Evolutionary conservation across 2,329 filamentous ascomycete genomes (phyloP), one percentile per base, ranked within the genome.

Genomic region (Trichoderma hamatum): DNA sequence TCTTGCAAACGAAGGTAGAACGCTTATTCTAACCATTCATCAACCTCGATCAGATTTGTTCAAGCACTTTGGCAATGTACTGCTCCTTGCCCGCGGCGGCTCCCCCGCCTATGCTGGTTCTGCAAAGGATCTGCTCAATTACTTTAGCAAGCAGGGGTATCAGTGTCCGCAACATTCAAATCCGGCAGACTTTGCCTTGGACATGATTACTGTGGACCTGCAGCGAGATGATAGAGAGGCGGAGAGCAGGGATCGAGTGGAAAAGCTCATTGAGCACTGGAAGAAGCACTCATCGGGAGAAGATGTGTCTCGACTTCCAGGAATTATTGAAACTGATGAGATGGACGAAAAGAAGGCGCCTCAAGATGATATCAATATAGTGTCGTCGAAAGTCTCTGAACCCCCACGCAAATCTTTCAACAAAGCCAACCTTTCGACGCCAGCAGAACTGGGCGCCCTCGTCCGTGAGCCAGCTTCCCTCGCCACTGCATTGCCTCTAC

Each of bases 11-110:
- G 91, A 94, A 79, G 91, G 91, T 1, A 86, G 91, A 6, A 94
- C 91, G 0, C 78, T 94, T 1, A 87, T 94, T 54, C 82, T 93
- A n/a, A 93, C 91, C 0, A 92, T 94, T 43, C 92, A 94, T 69
- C 92, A 94, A 76, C 89, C 91, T 1, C 87, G 91, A 3, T 92
- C 90, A 0, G 90, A 93, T 71, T 78, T 93, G 0, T 94, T 93
- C 74, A 82, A 82, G 24, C 86, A 89, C 70, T 94, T 94, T 74
- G 90, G 90, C 1, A 92, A 90, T 68, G 84, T 94, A 0, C 79
- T 94, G 1, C 84, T 94, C 1, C 83, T 94, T 1, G 90, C 92
- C 0, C 83, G 90, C 19, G 91, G 91, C 0, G 92, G 92, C 0
- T 84, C 85, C 28, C 85, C 89, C 0, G 88, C 90, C 0, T 94